phyloP scores from a whole-genome alignment of 225 moss, liverwort and hornwort genomes.

The Marchantia polymorpha region DNA sequence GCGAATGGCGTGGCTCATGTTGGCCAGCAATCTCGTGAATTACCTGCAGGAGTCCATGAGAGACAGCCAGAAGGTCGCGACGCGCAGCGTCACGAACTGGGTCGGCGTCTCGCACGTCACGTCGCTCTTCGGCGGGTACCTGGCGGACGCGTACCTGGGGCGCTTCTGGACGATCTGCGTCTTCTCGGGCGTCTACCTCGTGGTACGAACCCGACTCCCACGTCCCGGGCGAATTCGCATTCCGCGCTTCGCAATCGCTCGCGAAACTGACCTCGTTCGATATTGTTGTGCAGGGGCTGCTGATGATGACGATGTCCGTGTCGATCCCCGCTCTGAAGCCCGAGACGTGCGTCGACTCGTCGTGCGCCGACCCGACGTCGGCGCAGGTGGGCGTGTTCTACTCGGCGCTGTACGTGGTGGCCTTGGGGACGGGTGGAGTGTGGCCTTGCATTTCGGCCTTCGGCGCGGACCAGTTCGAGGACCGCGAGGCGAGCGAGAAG shows the following conservation, averaged over 20 bases:
- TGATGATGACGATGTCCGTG: slow-evolving; percentile 24
- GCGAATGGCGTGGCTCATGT: slow-evolving; percentile 25
- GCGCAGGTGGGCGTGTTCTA: not conserved
- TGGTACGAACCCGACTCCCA: too few species aligned
- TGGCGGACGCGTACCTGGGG: slow-evolving; percentile 38
- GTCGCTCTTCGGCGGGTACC: slow-evolving; percentile 29
- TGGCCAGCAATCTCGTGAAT: slow-evolving; percentile 16
- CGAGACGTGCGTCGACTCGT: not conserved
- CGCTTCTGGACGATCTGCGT: slow-evolving; percentile 30
- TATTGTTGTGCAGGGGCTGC: slow-evolving; percentile 24
- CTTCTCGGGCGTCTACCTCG: slow-evolving; percentile 21
- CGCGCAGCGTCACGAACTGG: slow-evolving; percentile 22
- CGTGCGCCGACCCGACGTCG: slow-evolving; percentile 1
- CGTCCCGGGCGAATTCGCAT: not conserved
- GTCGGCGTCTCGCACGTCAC: slow-evolving; percentile 21
- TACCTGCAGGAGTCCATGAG: slow-evolving; percentile 13
- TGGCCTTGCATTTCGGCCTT: slow-evolving; percentile 25
- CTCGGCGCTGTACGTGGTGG: slow-evolving; percentile 17
- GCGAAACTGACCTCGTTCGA: not conserved
- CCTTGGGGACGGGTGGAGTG: slow-evolving; percentile 33
- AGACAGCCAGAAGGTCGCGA: slow-evolving; percentile 9
- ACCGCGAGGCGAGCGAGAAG: slow-evolving; percentile 8
- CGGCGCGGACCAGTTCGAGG: slow-evolving; percentile 41
- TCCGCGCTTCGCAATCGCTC: too few species aligned
- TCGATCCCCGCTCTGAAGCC: slow-evolving; percentile 21